phyloP scores from a whole-genome alignment of 306 rosid genomes.

The Albizia julibrissin region DNA sequence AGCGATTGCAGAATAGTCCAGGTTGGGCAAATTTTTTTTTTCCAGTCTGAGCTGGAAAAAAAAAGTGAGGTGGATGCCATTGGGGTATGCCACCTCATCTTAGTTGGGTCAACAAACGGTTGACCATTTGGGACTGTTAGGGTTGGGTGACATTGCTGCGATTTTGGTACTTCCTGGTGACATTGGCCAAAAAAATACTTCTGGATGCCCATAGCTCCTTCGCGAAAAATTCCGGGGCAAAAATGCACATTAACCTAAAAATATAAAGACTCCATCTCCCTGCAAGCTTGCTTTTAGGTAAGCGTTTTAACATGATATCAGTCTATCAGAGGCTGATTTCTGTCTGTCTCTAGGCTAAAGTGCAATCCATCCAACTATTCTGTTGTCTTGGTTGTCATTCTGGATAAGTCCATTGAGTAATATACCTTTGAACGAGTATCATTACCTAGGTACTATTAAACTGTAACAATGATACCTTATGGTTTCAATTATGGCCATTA shows the following conservation, averaged over 20 bases:
- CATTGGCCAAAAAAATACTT: too few species aligned
- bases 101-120: too few species aligned
- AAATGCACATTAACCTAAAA: background rate
- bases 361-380: background rate
- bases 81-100: too few species aligned
- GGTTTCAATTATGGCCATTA: background rate
- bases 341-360: background rate
- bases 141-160: too few species aligned
- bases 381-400: background rate
- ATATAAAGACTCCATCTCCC: background rate
- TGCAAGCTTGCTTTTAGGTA: background rate
- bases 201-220: too few species aligned
- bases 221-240: too few species aligned
- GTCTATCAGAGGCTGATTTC: background rate
- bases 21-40: too few species aligned
- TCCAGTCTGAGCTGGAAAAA: too few species aligned
- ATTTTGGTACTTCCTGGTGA: too few species aligned
- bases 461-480: background rate
- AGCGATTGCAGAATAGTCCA: too few species aligned
- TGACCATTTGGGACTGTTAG: too few species aligned
- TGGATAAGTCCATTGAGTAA: background rate
- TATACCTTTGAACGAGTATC: background rate
- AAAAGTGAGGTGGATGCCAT: too few species aligned
- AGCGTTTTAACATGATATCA: background rate
- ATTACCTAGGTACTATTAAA: background rate